phyloP scores from a whole-genome alignment of 192 early-diverging fungal genomes.

The Geranomyces michiganensis region DNA sequence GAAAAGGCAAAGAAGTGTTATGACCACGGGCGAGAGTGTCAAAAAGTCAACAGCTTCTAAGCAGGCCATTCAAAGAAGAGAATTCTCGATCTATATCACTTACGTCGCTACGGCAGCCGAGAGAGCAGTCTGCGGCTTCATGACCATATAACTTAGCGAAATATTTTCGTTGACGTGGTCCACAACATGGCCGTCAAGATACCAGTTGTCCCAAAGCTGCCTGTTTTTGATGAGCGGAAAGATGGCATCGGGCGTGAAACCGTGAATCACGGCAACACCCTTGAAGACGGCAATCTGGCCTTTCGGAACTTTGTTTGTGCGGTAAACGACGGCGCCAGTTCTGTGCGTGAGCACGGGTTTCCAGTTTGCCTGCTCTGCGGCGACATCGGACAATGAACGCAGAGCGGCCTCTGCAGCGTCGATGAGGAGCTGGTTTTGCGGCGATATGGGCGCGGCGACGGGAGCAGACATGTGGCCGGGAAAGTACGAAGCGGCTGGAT shows the following conservation, averaged over 20 bases:
- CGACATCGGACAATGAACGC: background rate
- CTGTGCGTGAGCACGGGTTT: conserved; percentile 35
- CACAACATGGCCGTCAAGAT: conserved; percentile 33
- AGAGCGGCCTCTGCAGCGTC: conserved; percentile 27
- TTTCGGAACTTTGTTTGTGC: conserved; percentile 3
- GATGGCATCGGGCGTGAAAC: conserved; percentile 36
- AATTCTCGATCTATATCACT: no score
- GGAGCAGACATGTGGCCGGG: background rate
- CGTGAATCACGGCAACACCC: conserved; percentile 30
- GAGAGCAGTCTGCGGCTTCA: conserved; percentile 30
- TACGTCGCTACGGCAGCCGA: conserved; percentile 30
- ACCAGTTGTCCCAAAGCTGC: conserved; percentile 38
- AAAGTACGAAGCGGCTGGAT: background rate
- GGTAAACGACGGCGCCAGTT: conserved; percentile 35
- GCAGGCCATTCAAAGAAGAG: no score
- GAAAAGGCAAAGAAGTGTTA: no score
- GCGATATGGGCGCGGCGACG: background rate
- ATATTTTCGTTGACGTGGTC: conserved; percentile 33
- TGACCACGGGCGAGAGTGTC: no score
- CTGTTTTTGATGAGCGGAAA: conserved; percentile 31
- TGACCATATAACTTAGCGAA: conserved; percentile 38
- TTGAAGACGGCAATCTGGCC: conserved; percentile 22
- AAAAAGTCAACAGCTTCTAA: no score
- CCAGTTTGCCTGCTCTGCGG: conserved; percentile 21
- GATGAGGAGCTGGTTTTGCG: conserved; percentile 9